Conservation (phyloP, 2,329 filamentous ascomycete species). For the Huntiella moniliformis region DNA sequence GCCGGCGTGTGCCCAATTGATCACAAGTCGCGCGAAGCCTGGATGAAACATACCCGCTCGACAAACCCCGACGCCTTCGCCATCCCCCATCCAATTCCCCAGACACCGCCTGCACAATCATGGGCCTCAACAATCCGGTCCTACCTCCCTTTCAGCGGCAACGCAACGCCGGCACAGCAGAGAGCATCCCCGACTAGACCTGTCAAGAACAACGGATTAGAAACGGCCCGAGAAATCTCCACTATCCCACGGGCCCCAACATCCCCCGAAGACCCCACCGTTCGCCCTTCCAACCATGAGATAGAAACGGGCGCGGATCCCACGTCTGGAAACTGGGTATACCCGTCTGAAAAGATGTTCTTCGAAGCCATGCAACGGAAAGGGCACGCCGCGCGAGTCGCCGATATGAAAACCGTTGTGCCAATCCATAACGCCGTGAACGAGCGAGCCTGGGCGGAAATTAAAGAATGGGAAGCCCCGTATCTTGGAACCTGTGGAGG, state of each 20-base stretch:
- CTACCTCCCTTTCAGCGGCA: slow-evolving; percentile 24
- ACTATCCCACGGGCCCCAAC: slow-evolving; percentile 50
- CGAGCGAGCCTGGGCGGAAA: slow-evolving; percentile 86
- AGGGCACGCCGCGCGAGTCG: slow-evolving; percentile 48
- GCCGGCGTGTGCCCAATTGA: slow-evolving; percentile 62
- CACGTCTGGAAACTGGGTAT: slow-evolving; percentile 77
- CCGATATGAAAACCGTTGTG: slow-evolving; percentile 79
- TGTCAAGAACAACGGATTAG: slow-evolving; percentile 24
- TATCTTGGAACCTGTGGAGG: slow-evolving; percentile 46
- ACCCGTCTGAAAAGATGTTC: slow-evolving; percentile 93
- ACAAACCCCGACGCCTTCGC: slow-evolving; percentile 14
- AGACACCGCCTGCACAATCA: not conserved
- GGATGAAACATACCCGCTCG: slow-evolving; percentile 52
- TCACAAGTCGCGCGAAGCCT: slow-evolving; percentile 70
- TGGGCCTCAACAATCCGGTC: slow-evolving; percentile 13
- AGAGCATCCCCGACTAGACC: too few species aligned
- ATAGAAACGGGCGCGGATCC: slow-evolving; percentile 54
- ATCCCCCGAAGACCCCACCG: slow-evolving; percentile 15
- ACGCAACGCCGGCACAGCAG: too few species aligned
- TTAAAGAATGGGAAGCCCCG: slow-evolving; percentile 69
- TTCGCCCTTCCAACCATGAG: slow-evolving; percentile 51
- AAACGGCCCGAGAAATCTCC: slow-evolving; percentile 53
- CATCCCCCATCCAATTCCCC: slow-evolving; percentile 16
- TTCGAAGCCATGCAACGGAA: slow-evolving; percentile 94
- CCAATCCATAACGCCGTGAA: slow-evolving; percentile 98